Conservation (phyloP, 2,329 filamentous ascomycete genomes). For the Colletotrichum sp. region DNA sequence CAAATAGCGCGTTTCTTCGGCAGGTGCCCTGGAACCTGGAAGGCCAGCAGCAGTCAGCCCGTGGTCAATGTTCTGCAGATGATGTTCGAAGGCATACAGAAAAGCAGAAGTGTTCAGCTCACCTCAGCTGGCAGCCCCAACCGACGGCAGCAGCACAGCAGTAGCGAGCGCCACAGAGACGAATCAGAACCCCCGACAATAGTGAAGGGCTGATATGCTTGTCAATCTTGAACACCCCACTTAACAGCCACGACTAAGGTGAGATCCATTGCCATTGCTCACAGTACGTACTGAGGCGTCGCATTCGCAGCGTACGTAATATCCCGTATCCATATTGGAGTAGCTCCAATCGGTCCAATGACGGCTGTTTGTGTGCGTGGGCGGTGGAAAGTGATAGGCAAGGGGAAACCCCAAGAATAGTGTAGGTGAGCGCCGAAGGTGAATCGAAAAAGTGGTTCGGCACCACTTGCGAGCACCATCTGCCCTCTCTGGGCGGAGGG, state of each 20-base stretch:
- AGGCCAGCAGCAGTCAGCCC: background rate
- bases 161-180: background rate
- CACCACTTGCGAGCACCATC: background rate
- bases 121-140: background rate
- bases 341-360: background rate
- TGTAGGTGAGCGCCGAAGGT: background rate
- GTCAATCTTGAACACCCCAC: conserved; percentile 2
- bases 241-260: background rate
- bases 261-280: background rate
- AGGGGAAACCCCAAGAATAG: background rate
- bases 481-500: background rate
- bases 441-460: conserved; percentile 4
- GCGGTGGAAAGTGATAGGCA: background rate
- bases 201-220: background rate
- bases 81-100: background rate
- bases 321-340: conserved; percentile 7
- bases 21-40: background rate
- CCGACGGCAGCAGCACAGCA: background rate
- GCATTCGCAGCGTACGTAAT: conserved; percentile 6
- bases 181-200: background rate
- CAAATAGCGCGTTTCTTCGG: background rate
- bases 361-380: background rate
- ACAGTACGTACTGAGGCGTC: background rate
- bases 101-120: background rate
- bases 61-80: background rate